Conservation (phyloP, 2,329 filamentous ascomycete species). For the Diplodia sapinea region DNA sequence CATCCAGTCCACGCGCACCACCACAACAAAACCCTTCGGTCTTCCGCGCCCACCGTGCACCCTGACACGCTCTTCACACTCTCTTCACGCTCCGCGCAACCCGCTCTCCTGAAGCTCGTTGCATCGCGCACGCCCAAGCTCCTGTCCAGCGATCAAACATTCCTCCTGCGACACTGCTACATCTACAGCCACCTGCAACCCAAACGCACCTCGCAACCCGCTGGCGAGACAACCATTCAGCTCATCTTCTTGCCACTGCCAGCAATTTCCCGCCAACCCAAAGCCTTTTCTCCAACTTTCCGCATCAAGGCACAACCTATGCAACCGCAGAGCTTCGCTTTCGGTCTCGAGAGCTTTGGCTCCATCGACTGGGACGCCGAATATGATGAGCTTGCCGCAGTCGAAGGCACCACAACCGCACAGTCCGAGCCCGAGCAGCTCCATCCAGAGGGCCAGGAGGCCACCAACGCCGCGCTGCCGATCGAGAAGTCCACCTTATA, state of each 20-base stretch:
- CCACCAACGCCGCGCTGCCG: neutral
- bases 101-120: neutral
- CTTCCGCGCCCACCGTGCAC: neutral
- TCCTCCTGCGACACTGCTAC: neutral
- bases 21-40: neutral
- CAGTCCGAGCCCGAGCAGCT: neutral
- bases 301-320: neutral
- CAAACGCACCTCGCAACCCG: neutral
- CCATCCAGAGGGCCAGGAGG: neutral
- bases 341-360: slow-evolving; percentile 10
- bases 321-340: slow-evolving; percentile 9
- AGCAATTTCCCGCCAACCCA: neutral
- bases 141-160: neutral
- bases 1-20: neutral
- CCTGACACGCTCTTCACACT: neutral
- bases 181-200: neutral
- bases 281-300: neutral
- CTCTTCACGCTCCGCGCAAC: neutral
- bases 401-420: neutral
- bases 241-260: neutral
- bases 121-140: neutral
- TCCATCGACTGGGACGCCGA: slow-evolving; percentile 20
- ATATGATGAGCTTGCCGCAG: neutral
- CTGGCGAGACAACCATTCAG: neutral
- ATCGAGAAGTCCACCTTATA: neutral